These are phyloP conservation scores for Tuber microsphaerosporum DNA, from an alignment of 495 filamentous ascomycete genomes.

Conservation along the genomic window DNA sequence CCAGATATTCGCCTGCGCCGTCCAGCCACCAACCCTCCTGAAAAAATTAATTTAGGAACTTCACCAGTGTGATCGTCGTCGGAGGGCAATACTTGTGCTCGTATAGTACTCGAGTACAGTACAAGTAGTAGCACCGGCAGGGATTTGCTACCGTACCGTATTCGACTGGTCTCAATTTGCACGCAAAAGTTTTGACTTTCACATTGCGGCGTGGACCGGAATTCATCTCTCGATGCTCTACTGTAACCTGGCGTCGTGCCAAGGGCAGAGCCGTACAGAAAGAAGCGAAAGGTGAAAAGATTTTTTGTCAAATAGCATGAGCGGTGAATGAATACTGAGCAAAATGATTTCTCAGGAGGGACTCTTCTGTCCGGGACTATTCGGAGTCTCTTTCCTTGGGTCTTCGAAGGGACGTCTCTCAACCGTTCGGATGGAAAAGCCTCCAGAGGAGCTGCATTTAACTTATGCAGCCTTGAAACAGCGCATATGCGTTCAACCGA, in stretches of 20 bases:
- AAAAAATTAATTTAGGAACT: not conserved
- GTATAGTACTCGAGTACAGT: no score
- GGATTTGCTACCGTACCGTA: not conserved
- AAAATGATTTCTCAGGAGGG: not conserved
- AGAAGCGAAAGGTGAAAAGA: not conserved
- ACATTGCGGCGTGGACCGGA: not conserved
- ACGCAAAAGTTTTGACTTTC: not conserved
- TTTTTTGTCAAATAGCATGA: not conserved
- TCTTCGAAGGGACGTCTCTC: not conserved
- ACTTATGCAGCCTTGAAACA: not conserved
- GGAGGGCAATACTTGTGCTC: no score
- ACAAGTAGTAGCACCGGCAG: not conserved
- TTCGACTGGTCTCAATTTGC: not conserved
- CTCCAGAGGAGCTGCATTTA: not conserved
- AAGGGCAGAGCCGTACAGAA: not conserved
- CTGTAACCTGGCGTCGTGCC: not conserved
- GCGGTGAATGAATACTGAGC: slow-evolving; percentile 1
- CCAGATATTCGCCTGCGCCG: not conserved
- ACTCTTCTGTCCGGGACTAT: not conserved
- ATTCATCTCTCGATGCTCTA: not conserved
- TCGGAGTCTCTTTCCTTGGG: not conserved
- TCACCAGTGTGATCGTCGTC: not conserved
- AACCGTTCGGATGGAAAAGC: not conserved
- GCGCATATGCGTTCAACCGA: not conserved
- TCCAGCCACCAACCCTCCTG: not conserved